Base-by-base conservation (phyloP, 495 filamentous ascomycete species). In the Parmelia sp. region DNA sequence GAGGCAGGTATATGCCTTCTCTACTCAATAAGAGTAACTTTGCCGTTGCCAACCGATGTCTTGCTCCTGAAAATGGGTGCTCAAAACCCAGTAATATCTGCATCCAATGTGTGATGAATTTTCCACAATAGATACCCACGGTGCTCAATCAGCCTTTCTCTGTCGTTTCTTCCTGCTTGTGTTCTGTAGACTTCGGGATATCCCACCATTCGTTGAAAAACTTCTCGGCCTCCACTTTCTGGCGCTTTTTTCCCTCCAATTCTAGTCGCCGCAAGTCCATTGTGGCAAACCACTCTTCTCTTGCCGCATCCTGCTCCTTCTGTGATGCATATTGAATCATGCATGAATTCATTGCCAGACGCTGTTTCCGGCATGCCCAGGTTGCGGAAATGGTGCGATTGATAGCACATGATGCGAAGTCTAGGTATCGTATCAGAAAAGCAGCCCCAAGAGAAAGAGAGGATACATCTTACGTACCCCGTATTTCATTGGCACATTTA, bases 251-350 rank as follows among this genome's bases (percentile, higher is more conserved):
- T 74, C 82, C 80, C 71, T 81, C 77, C 71, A 78, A 80, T 77
- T 84, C 81, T 45, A 76, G 75, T 59, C 82, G 79, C 69, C 91
- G 80, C 76, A 90, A 83, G 67, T 87, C 80, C 66, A 84, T 81
- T 55, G 78, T 80, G 55, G 84, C 82, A 72, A 97, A 97, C 95
- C 94, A 98, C 71, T 97, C 90, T 73, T 95, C 90, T 36, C 94
- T 80, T 67, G 94, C 94, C 23, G 83, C 84, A 76, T 98, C 94
- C 72, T 91, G 84, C 75, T 96, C 89, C 61, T 84, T 86, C 60
- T 83, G 88, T 47, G 88, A 94, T 23, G 92, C 92, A 76, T 95
- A 87, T 45, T 79, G 71, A 60, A 92, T 74, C 93, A 98, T 96
- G 77, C 94, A 98, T 59, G 77, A 80, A 77, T 97, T 97, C 94